Evolutionary conservation across 108 stramenopile species (phyloP).

Genomic region (Skeletonema marinoi): DNA sequence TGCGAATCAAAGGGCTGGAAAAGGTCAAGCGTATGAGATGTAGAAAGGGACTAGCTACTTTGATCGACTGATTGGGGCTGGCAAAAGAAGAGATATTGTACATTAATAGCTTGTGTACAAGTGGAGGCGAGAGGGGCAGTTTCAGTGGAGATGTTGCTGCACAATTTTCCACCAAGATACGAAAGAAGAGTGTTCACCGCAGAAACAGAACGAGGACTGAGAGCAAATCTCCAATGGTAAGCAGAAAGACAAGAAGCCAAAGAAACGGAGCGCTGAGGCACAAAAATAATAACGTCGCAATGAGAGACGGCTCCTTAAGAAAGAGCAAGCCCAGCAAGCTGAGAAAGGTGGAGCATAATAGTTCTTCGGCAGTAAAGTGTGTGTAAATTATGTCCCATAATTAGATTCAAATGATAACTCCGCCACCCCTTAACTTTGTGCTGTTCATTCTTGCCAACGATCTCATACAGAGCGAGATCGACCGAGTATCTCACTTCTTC

Average conservation of each 20-base stretch:
- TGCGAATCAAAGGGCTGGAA: background rate
- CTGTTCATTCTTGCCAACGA: too few species aligned
- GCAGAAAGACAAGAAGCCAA: slow-evolving; percentile 21
- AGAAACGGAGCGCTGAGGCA: slow-evolving; percentile 39
- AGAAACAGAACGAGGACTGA: background rate
- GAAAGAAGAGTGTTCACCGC: background rate
- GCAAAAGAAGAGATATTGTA: slow-evolving; percentile 54
- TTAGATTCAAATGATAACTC: too few species aligned
- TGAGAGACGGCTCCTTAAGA: slow-evolving; percentile 43
- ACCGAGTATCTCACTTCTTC: too few species aligned
- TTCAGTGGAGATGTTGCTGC: background rate
- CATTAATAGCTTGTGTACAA: slow-evolving; percentile 45
- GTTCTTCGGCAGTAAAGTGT: too few species aligned
- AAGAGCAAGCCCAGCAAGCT: slow-evolving; percentile 19
- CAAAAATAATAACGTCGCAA: slow-evolving; percentile 44
- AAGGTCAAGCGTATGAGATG: background rate
- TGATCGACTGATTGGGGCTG: slow-evolving; percentile 84
- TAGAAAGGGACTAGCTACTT: slow-evolving; percentile 74
- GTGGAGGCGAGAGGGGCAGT: background rate
- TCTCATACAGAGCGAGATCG: too few species aligned
- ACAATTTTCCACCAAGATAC: background rate
- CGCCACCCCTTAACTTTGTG: too few species aligned
- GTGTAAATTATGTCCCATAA: too few species aligned
- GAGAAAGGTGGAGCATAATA: background rate
- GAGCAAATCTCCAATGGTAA: background rate